phyloP scores from a whole-genome alignment of 1,284 basidiomycete species.

The Amylostereum chailletii region DNA sequence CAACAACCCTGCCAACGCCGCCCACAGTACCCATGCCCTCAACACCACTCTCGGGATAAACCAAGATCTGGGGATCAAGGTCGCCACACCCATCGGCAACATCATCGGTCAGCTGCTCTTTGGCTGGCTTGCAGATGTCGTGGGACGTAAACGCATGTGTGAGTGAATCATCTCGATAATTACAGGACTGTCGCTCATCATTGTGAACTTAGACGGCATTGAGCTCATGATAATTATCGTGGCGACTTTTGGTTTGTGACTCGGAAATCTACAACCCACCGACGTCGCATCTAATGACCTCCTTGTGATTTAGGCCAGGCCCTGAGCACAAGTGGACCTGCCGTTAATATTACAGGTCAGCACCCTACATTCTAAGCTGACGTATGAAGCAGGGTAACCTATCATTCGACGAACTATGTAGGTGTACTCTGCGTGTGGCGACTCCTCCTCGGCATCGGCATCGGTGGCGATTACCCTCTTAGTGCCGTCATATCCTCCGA shows the following conservation, averaged over 20 bases:
- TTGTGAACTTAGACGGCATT: slow-evolving; percentile 48
- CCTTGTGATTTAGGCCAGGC: slow-evolving; percentile 29
- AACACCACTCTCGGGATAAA: slow-evolving; percentile 30
- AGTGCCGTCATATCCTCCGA: slow-evolving; percentile 65
- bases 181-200: slow-evolving; percentile 13
- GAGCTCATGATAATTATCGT: slow-evolving; percentile 68
- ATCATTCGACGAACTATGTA: slow-evolving; percentile 44
- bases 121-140: slow-evolving; percentile 61
- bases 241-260: slow-evolving; percentile 36
- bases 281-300: too few relatives aligned
- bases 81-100: slow-evolving; percentile 44
- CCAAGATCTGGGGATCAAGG: slow-evolving; percentile 61
- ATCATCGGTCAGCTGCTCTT: slow-evolving; percentile 56
- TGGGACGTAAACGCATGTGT: slow-evolving; percentile 71
- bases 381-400: slow-evolving; percentile 51
- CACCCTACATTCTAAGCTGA: too few relatives aligned
- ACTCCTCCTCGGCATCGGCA: slow-evolving; percentile 52
- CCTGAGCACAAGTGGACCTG: slow-evolving; percentile 46
- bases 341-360: slow-evolving; percentile 52
- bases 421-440: background rate
- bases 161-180: slow-evolving; percentile 18
- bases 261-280: too few relatives aligned
- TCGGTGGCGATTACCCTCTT: slow-evolving; percentile 68
- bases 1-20: slow-evolving; percentile 13
- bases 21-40: background rate